Percentiles rank a stretch among this genome's conserved stretches.
Evolutionary conservation across 2,329 filamentous ascomycete species (phyloP).

Genomic region (Aspergillus aculeatus): DNA sequence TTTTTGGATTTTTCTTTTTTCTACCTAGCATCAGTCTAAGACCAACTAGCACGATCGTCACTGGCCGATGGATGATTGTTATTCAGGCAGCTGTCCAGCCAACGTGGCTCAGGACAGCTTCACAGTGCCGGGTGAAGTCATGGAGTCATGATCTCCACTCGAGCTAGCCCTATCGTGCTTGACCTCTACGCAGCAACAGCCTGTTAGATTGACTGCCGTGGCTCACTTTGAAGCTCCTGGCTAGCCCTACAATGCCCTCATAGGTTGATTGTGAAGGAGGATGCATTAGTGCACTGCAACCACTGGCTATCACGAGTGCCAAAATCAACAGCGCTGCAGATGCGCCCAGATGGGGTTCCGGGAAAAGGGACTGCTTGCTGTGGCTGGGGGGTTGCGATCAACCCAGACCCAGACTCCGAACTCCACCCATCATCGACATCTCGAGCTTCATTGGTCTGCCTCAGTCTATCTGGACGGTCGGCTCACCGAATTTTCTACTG

Average conservation of each 20-base stretch:
- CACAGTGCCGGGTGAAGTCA: conserved; percentile 10
- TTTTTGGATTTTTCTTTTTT: not conserved
- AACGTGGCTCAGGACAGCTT: conserved; percentile 25
- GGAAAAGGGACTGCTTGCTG: not conserved
- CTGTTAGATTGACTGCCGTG: not conserved
- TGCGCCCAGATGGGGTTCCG: not conserved
- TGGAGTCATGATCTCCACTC: conserved; percentile 12
- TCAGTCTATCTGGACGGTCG: not conserved
- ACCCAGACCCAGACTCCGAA: not conserved
- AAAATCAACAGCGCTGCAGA: not conserved
- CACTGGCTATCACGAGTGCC: not conserved
- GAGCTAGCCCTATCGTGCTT: not conserved
- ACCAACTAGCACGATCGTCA: conserved; percentile 7
- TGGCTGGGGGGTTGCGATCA: not conserved
- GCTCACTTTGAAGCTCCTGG: not conserved
- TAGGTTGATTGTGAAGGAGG: not conserved
- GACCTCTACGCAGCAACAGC: not conserved
- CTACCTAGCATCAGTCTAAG: not conserved
- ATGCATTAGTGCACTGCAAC: not conserved
- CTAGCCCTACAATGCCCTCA: not conserved
- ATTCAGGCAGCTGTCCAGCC: conserved; percentile 18
- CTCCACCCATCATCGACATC: not conserved
- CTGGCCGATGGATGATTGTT: conserved; percentile 1
- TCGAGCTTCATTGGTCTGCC: not conserved
- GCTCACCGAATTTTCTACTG: not conserved